Conservation (phyloP, 2,329 filamentous ascomycete species). For the Blastomyces emzantsi region DNA sequence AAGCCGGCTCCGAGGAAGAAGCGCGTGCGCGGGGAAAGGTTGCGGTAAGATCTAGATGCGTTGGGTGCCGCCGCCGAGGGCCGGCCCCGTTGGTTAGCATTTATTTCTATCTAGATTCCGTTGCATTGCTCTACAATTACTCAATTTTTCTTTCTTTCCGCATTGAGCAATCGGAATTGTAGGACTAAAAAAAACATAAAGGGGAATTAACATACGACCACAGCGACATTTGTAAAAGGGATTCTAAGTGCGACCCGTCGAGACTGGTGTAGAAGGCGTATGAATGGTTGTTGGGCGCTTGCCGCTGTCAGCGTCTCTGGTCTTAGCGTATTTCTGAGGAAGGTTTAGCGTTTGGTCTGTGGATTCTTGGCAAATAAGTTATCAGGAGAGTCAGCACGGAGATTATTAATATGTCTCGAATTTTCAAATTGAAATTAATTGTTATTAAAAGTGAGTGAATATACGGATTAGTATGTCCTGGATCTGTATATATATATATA, state of each 20-base stretch:
- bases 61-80: background rate
- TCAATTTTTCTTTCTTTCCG: too few relatives aligned
- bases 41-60: conserved; percentile 55
- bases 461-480: too few relatives aligned
- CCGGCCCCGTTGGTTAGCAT: background rate
- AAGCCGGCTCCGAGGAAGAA: conserved; percentile 63
- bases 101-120: background rate
- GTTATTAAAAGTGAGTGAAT: too few relatives aligned
- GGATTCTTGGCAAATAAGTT: too few relatives aligned
- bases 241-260: background rate
- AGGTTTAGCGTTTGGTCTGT: background rate
- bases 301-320: background rate
- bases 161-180: background rate
- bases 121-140: too few relatives aligned
- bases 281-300: background rate
- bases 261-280: too few relatives aligned
- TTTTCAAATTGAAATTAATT: too few relatives aligned
- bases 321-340: background rate
- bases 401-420: too few relatives aligned
- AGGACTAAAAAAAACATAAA: background rate
- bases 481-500: too few relatives aligned
- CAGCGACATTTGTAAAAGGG: conserved; percentile 2
- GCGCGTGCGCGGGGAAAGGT: conserved; percentile 61
- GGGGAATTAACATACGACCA: conserved; percentile 2
- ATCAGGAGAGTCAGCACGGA: too few relatives aligned